Base-by-base conservation (phyloP, 2,329 filamentous ascomycete genomes). In the Penicillium sp. region DNA sequence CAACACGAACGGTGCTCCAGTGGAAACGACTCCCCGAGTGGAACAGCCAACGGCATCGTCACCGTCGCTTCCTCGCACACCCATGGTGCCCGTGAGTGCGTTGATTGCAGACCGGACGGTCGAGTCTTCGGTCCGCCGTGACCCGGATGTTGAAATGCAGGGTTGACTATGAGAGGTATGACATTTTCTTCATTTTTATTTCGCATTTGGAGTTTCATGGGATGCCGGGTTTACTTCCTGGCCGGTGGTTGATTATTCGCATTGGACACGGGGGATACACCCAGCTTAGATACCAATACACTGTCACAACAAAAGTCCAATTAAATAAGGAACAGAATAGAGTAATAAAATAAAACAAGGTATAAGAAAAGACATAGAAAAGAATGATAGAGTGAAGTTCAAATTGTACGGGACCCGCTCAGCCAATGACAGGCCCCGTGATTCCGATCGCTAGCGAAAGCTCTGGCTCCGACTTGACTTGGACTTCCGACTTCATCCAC, bases 111-210 rank as follows among this genome's bases (percentile, higher is more conserved):
- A 82, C 48, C 63, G 60, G 61, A 77, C 77, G 63, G 71, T 74
- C 45, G 75, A 78, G 52, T 72, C 72, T 14, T 56, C 18, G 52
- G 50, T 37, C 26, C 62, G 59, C 51, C 56, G 64, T 6, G 75
- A 79, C 50, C 71, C 65, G 7, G 81, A 85, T 59, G 77, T 84
- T 26, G 70, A 78, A 43, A 85, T 85, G 82, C 74, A 50, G 46
- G 58, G 55, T 42, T 53, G 18, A 27, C 51, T 31, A 26, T 14
- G 24, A 9, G 13, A 16, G 36, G 34, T 23, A 14, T 10, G 38
- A 24, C 29, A 11, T 40, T 9, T n/a, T 14, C 20, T n/a, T 37
- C 11, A 2, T 14, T 37, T 24, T 34, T 18, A 34, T 37, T 37
- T 18, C n/a, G 35, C 35, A 37, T 37, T 18, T 23, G 35, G 35